These are phyloP conservation scores for Backusella australiensis DNA, from an alignment of 192 early-diverging fungal species.

Conservation along the genomic window DNA sequence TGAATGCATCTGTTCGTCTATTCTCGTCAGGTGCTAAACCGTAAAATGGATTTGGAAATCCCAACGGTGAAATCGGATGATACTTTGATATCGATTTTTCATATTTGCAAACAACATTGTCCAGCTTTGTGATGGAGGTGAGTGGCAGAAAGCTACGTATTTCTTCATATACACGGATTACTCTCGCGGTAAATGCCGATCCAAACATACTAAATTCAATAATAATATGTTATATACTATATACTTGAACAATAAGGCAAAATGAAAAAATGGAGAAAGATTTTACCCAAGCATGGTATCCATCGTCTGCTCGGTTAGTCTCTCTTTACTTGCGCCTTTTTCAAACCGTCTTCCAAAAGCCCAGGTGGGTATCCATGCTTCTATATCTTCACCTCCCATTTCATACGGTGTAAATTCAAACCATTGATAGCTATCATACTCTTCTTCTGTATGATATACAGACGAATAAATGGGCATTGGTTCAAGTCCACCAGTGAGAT, in stretches of 20 bases:
- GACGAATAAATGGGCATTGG: constrained; percentile 78
- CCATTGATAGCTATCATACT: constrained; percentile 62
- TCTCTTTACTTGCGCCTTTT: constrained; percentile 57
- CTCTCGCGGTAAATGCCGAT: constrained; percentile 52
- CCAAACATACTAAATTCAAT: constrained; percentile 33
- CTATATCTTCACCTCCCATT: constrained; percentile 68
- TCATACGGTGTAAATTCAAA: constrained; percentile 70
- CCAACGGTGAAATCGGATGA: constrained; percentile 65
- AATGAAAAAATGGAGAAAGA: background rate
- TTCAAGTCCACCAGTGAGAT: constrained; percentile 53
- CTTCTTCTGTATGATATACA: background rate
- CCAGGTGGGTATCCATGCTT: constrained; percentile 76
- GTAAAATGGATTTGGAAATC: constrained; percentile 67
- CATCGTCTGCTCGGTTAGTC: constrained; percentile 64
- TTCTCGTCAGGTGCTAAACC: constrained; percentile 23
- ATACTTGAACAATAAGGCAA: background rate
- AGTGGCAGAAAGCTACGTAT: constrained; percentile 40
- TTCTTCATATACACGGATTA: constrained; percentile 49
- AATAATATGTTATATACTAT: background rate
- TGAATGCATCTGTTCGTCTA: constrained; percentile 23
- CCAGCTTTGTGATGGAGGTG: constrained; percentile 33
- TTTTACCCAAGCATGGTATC: constrained; percentile 62
- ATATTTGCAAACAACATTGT: constrained; percentile 43
- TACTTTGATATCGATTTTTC: constrained; percentile 50
- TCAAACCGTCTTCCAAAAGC: constrained; percentile 75